Conservation (phyloP, 352 stramenopile genomes). For the Globisporangium orthogonon region DNA sequence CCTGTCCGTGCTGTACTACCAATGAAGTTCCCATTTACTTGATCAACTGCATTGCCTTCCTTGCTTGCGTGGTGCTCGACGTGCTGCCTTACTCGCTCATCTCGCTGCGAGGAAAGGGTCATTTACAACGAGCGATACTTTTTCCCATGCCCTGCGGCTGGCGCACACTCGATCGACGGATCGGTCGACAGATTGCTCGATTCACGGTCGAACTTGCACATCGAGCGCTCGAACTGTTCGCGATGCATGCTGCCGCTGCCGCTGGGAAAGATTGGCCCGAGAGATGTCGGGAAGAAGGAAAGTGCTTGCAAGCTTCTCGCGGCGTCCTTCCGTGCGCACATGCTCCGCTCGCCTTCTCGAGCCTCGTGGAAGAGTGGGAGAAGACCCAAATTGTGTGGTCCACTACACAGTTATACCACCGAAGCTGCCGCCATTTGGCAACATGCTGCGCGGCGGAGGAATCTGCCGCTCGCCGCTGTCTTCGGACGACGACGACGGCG, state of each 20-base stretch:
- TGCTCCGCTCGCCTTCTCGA: too few relatives aligned
- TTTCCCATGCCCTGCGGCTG: not conserved
- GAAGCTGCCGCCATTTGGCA: not conserved
- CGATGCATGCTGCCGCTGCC: not conserved
- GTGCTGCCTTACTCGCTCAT: not conserved
- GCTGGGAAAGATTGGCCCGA: too few relatives aligned
- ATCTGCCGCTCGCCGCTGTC: slow-evolving; percentile 49
- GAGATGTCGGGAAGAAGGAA: too few relatives aligned
- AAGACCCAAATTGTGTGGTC: too few relatives aligned
- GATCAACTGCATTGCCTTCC: not conserved
- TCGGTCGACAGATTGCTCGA: not conserved
- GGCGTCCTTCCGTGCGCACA: too few relatives aligned
- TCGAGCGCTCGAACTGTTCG: too few relatives aligned
- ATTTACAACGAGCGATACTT: too few relatives aligned
- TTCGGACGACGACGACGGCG: slow-evolving; percentile 31
- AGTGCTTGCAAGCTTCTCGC: too few relatives aligned
- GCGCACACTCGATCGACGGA: not conserved
- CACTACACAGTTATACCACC: too few relatives aligned
- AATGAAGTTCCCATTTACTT: not conserved
- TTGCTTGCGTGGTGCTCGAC: not conserved
- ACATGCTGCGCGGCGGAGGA: slow-evolving; percentile 4
- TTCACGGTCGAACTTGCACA: not conserved
- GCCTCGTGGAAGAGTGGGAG: too few relatives aligned
- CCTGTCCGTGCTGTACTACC: not conserved
- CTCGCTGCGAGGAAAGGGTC: not conserved